A percentile compares a stretch with the other conserved stretches of the same genome.
These are phyloP conservation scores for Leptographium wingfieldii DNA, from an alignment of 2,329 filamentous ascomycete species.

Conservation along the genomic window DNA sequence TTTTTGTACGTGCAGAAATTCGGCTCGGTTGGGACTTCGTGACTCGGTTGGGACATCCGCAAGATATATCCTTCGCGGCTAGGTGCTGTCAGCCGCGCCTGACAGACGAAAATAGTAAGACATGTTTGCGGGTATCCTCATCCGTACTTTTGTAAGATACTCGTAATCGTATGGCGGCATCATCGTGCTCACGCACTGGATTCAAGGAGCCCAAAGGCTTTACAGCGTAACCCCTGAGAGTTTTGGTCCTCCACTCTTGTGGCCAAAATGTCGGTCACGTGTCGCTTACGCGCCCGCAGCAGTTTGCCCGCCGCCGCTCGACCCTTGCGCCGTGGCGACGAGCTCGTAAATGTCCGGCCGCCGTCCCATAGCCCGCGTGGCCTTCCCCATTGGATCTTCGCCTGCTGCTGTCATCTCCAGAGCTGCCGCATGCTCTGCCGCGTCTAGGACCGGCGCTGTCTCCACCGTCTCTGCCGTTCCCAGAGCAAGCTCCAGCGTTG, in stretches of 20 bases:
- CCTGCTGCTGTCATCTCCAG: background rate
- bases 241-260: too few species aligned
- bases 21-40: too few species aligned
- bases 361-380: conserved; percentile 31
- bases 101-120: background rate
- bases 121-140: background rate
- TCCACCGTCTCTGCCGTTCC: conserved; percentile 3
- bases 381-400: conserved; percentile 19
- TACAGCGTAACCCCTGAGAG: too few species aligned
- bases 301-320: background rate
- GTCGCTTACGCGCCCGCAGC: background rate
- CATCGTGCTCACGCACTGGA: background rate
- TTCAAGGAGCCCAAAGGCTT: background rate
- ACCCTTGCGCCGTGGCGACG: conserved; percentile 7
- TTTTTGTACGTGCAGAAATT: too few species aligned
- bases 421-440: conserved; percentile 1
- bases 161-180: background rate
- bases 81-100: background rate
- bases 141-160: background rate
- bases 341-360: conserved; percentile 32
- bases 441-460: conserved; percentile 5
- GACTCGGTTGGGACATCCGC: too few species aligned
- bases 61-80: background rate
- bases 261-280: background rate
- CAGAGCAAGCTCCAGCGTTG: conserved; percentile 7